phyloP scores from a whole-genome alignment of 768 basidiomycete genomes.

The Lactarius quietus region DNA sequence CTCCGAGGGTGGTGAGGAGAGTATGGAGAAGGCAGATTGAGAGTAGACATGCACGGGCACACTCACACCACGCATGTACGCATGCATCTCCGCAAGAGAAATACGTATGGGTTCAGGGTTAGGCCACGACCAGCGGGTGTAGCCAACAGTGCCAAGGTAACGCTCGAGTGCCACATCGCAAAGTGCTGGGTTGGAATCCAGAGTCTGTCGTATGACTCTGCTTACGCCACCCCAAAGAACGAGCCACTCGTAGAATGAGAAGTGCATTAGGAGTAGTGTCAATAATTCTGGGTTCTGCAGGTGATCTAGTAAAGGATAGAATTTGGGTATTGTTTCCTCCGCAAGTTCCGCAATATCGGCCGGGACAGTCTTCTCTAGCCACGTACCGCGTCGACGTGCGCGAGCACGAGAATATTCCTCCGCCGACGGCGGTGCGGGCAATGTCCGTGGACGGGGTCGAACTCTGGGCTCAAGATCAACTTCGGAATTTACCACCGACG shows the following conservation, averaged over 20 bases:
- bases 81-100: conserved; percentile 70
- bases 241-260: conserved; percentile 75
- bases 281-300: conserved; percentile 53
- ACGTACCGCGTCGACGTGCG: conserved; percentile 39
- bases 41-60: conserved; percentile 73
- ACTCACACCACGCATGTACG: conserved; percentile 77
- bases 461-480: conserved; percentile 1
- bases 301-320: conserved; percentile 55
- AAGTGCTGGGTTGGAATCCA: conserved; percentile 49
- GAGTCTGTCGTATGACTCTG: conserved; percentile 46
- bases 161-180: conserved; percentile 66
- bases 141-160: conserved; percentile 69
- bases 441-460: conserved; percentile 20
- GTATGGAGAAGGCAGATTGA: conserved; percentile 52
- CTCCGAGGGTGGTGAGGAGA: conserved; percentile 44
- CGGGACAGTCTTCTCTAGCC: conserved; percentile 40
- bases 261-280: conserved; percentile 48
- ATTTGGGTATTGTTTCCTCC: conserved; percentile 30
- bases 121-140: conserved; percentile 57
- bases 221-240: conserved; percentile 50
- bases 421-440: conserved; percentile 31
- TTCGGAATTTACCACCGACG: conserved; percentile 1
- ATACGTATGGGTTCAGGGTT: conserved; percentile 56
- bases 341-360: conserved; percentile 33
- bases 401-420: conserved; percentile 42